A percentile compares a stretch with the other conserved stretches of the same genome.
phyloP scores from a whole-genome alignment of 2,329 filamentous ascomycete genomes.

The Colletotrichum caudatum region DNA sequence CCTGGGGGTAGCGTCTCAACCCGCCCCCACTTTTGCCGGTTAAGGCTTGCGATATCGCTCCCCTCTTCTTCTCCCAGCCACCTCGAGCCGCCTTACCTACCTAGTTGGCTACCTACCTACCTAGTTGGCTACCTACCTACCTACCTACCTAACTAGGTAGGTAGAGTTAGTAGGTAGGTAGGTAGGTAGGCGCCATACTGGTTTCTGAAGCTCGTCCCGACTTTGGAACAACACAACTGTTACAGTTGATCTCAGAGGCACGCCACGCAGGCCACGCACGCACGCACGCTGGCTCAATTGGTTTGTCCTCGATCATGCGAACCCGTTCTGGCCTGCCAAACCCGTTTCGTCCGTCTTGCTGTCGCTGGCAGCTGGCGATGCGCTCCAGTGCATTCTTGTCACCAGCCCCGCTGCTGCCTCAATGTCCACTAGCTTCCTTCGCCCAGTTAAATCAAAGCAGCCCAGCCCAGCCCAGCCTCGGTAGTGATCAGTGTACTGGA shows the following conservation, averaged over 20 bases:
- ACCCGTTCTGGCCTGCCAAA: background rate
- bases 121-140: no score
- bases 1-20: conserved; percentile 11
- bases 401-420: no score
- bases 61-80: conserved; percentile 3
- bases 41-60: conserved; percentile 8
- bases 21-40: conserved; percentile 20
- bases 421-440: background rate
- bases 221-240: background rate
- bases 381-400: background rate
- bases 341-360: background rate
- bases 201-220: conserved; percentile 7
- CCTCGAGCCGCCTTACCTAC: background rate
- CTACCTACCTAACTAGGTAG: no score
- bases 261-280: no score
- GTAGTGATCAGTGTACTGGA: background rate
- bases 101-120: no score
- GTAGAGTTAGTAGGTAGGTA: no score
- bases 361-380: background rate
- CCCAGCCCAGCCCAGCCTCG: no score
- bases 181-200: no score
- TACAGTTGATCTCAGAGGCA: no score
- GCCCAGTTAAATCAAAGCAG: background rate
- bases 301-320: background rate
- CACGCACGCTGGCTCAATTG: no score